Percentiles rank a stretch among this genome's conserved stretches.
Conservation (phyloP, 257 asterid genomes). For the Scutellaria galericulata region DNA sequence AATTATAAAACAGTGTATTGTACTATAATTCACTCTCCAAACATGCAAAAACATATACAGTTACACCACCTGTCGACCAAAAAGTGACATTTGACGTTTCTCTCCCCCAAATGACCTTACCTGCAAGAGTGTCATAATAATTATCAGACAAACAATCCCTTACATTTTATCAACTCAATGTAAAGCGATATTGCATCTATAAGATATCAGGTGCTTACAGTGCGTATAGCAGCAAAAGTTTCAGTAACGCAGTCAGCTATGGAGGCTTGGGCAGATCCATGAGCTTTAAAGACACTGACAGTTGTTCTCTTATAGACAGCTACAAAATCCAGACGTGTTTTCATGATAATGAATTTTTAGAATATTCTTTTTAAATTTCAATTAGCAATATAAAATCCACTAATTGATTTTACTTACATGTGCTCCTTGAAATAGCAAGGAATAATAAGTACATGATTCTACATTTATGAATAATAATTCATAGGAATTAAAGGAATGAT, state of each 20-base stretch:
- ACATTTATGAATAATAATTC: conserved; percentile 6
- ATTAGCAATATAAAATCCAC: conserved; percentile 20
- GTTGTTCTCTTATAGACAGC: conserved; percentile 94
- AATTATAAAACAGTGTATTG: neutral
- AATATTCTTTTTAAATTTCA: conserved; percentile 9
- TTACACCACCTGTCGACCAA: conserved; percentile 69
- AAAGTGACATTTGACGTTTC: conserved; percentile 89
- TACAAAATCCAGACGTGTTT: conserved; percentile 42
- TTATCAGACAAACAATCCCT: conserved; percentile 28
- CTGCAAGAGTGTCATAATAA: conserved; percentile 47
- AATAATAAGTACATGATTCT: conserved; percentile 1
- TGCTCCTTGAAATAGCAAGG: conserved; percentile 17
- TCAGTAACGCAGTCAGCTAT: conserved; percentile 90
- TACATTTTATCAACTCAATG: conserved; percentile 21
- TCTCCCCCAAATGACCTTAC: conserved; percentile 97
- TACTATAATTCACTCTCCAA: conserved; percentile 3
- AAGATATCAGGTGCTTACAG: conserved; percentile 59
- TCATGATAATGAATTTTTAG: neutral
- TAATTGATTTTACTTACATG: conserved; percentile 4
- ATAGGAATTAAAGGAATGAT: neutral
- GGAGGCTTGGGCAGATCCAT: conserved; percentile 88
- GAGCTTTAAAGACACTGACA: conserved; percentile 85
- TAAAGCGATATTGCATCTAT: neutral
- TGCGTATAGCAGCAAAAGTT: conserved; percentile 90
- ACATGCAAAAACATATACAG: conserved; percentile 1